Conservation (phyloP, 192 early-diverging fungal genomes). For the Linnemannia hyalina region DNA sequence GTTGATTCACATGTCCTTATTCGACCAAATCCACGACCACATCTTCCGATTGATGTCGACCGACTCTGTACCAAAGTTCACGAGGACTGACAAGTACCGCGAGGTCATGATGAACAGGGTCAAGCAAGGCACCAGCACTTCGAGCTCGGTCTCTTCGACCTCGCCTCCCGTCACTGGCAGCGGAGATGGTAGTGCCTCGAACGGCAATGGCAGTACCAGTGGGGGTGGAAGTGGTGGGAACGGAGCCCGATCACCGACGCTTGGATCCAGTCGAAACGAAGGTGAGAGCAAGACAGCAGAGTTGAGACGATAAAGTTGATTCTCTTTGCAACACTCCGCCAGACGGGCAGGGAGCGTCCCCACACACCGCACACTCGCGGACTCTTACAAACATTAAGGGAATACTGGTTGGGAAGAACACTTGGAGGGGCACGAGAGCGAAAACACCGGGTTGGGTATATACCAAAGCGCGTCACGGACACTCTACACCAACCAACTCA, state of each 20-base stretch:
- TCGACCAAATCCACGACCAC: constrained; percentile 74
- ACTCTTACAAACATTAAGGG: background rate
- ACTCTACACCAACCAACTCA: background rate
- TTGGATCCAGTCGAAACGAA: constrained; percentile 41
- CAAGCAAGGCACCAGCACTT: constrained; percentile 24
- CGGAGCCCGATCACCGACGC: background rate
- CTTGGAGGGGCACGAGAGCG: background rate
- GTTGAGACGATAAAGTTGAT: constrained; percentile 16
- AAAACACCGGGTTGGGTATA: background rate
- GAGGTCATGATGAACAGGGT: constrained; percentile 50
- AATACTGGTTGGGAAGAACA: background rate
- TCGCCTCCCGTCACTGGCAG: background rate
- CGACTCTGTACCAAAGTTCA: constrained; percentile 83
- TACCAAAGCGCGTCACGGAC: background rate
- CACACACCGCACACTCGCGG: background rate
- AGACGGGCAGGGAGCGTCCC: background rate
- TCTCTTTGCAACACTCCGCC: background rate
- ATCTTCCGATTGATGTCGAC: constrained; percentile 81
- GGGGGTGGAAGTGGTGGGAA: constrained; percentile 7
- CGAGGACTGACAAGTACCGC: constrained; percentile 68
- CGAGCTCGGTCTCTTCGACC: background rate
- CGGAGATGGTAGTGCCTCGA: background rate
- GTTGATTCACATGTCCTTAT: constrained; percentile 58
- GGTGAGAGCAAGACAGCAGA: constrained; percentile 40
- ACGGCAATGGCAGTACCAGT: background rate